These are phyloP conservation scores for Delphinella strobiligena DNA, from an alignment of 2,329 filamentous ascomycete genomes.

Conservation along the genomic window DNA sequence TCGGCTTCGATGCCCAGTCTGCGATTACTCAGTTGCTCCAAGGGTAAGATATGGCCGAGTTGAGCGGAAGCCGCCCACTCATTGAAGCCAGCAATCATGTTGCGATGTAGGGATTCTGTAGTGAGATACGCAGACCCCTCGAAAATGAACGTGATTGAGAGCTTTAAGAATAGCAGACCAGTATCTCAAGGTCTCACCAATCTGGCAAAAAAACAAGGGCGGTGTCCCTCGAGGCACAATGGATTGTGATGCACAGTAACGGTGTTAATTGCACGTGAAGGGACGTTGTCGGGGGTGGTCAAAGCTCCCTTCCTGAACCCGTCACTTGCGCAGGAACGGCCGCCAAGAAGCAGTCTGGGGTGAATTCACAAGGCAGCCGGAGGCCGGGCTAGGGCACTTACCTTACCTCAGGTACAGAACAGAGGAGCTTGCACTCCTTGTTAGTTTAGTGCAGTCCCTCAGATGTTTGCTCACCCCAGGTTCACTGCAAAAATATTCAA, in stretches of 20 bases:
- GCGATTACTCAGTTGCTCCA: conserved; percentile 61
- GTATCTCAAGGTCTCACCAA: background rate
- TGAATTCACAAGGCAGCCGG: too few relatives aligned
- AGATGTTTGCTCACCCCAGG: too few relatives aligned
- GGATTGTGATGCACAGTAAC: background rate
- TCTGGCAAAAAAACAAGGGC: too few relatives aligned
- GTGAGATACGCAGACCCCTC: too few relatives aligned
- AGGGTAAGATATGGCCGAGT: conserved; percentile 44
- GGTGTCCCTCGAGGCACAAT: background rate
- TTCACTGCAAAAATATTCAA: too few relatives aligned
- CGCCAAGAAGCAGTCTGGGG: too few relatives aligned
- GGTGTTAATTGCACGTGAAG: background rate
- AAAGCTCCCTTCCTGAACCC: background rate
- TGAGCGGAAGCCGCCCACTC: conserved; percentile 39
- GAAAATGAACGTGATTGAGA: background rate
- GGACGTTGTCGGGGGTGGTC: background rate
- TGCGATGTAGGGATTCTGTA: conserved; percentile 6
- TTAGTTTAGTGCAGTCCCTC: too few relatives aligned
- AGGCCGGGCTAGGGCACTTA: too few relatives aligned
- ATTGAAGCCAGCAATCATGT: conserved; percentile 38
- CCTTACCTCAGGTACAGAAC: too few relatives aligned
- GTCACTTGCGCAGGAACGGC: too few relatives aligned
- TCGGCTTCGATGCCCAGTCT: conserved; percentile 79
- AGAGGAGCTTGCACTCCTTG: too few relatives aligned
- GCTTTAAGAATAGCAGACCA: background rate